phyloP scores from a whole-genome alignment of 768 basidiomycete species.

The Tulasnella sp. region DNA sequence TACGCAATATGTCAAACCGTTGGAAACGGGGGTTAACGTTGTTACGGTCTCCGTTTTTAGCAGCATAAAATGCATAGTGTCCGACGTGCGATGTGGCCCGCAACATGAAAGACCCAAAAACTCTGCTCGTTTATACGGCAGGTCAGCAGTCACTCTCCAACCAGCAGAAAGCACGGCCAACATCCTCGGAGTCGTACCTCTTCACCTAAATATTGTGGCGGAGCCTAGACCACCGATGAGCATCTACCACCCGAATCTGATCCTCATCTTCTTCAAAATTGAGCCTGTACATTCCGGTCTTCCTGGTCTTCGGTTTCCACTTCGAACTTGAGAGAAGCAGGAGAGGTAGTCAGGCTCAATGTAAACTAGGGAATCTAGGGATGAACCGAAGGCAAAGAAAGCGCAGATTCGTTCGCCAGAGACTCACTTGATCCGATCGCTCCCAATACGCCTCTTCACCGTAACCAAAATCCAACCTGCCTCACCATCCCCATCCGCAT shows the following conservation, averaged over 20 bases:
- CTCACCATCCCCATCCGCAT: slow-evolving; percentile 51
- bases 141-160: too few species aligned
- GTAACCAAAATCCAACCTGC: slow-evolving; percentile 79
- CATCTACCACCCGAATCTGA: slow-evolving; percentile 74
- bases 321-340: slow-evolving; percentile 62
- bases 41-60: too few species aligned
- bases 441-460: slow-evolving; percentile 68
- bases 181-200: neutral
- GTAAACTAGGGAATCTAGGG: neutral
- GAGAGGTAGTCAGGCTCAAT: neutral
- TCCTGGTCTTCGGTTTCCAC: slow-evolving; percentile 87
- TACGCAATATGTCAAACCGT: too few species aligned
- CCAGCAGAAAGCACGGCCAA: too few species aligned
- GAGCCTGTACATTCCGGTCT: slow-evolving; percentile 77
- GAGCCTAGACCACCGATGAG: slow-evolving; percentile 76
- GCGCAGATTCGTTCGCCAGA: neutral
- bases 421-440: slow-evolving; percentile 67
- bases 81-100: too few species aligned
- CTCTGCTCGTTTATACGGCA: too few species aligned
- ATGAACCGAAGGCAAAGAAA: slow-evolving; percentile 5
- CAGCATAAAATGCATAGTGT: too few species aligned
- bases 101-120: too few species aligned
- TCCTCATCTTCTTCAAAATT: slow-evolving; percentile 90
- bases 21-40: too few species aligned
- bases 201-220: neutral